Conservation (phyloP, 441 rosid genomes). For the Aquilaria agallochum region DNA sequence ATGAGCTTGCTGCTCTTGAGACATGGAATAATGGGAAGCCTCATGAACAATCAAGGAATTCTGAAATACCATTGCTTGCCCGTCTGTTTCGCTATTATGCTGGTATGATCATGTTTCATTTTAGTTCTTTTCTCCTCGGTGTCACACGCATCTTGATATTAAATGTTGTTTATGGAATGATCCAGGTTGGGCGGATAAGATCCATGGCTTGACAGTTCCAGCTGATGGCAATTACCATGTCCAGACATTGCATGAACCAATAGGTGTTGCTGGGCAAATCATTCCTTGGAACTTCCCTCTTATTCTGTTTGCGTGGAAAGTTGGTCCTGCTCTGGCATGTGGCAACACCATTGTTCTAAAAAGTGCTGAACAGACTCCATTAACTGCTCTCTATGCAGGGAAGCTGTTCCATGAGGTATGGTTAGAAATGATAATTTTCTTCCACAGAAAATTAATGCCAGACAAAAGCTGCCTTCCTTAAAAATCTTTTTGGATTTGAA, state of each 20-base stretch:
- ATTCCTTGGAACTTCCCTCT: constrained; percentile 70
- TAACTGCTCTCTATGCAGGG: constrained; percentile 46
- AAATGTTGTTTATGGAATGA: neutral
- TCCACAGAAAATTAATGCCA: neutral
- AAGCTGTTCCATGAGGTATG: constrained; percentile 49
- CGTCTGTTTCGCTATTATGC: constrained; percentile 81
- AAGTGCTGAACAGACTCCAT: constrained; percentile 60
- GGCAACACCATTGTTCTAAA: constrained; percentile 53
- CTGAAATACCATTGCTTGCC: constrained; percentile 59
- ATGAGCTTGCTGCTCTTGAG: constrained; percentile 76
- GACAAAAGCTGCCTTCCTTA: neutral
- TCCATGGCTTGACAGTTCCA: constrained; percentile 60
- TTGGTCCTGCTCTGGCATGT: constrained; percentile 57
- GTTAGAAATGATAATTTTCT: neutral
- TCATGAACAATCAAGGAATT: constrained; percentile 51
- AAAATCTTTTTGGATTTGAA: neutral
- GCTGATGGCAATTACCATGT: constrained; percentile 44
- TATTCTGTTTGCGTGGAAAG: constrained; percentile 57
- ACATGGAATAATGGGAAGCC: constrained; percentile 92
- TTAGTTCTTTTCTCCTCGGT: neutral
- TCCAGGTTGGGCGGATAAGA: constrained; percentile 58
- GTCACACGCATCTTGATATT: neutral
- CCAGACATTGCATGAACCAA: constrained; percentile 56
- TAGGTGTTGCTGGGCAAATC: constrained; percentile 69
- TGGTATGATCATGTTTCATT: constrained; percentile 31